Base-by-base conservation (phyloP, 2,329 filamentous ascomycete genomes). In the Sarocladiaceae sp. region DNA sequence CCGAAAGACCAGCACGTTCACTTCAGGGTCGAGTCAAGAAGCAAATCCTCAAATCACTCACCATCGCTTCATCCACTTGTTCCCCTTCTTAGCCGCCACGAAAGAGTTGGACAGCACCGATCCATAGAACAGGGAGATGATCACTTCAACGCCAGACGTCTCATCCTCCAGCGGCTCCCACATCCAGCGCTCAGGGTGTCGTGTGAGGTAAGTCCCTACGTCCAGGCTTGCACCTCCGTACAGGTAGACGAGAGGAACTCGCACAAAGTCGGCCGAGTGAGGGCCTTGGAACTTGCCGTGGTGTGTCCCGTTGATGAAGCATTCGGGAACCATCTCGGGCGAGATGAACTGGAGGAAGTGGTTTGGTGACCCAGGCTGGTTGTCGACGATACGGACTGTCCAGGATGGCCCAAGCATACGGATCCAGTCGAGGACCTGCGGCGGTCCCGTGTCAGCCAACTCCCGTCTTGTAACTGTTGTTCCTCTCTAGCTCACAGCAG, bases 221-320 rank as follows among this genome's bases (percentile, higher is more conserved):
- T 67, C 64, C 56, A 67, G 62, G 54, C 59, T 66, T 10, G 65
- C 58, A 7, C 64, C 63, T 16, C 63, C 63, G 26, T 62, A 50
- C 27, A 56, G 46, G 40, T 55, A 61, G 3, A 66, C 47, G 11
- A 61, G 50, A 1, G 63, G 58, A 2, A 68, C 57, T 3, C 69
- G 61, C n/a, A 70, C 54, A 7, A 71, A 59, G 40, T 72, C 68
- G 0, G 64, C 62, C 2, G 59, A 59, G 48, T 72, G 67, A 6
- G 65, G 68, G 1, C 66, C 64, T 2, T 60, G 55, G 35, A 68
- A 64, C 0, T 55, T 52, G 0, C 67, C 67, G 13, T 58, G 56
- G 65, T 70, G 69, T 0, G 57, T 65, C 6, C 57, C 54, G 16
- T 66, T 55, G 4, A 63, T 51, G 42, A 69, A 65, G 4, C 59